A percentile compares a stretch with the other conserved stretches of the same genome.
Conservation (phyloP, 148 eudicot species). For the Spergularia marina region DNA sequence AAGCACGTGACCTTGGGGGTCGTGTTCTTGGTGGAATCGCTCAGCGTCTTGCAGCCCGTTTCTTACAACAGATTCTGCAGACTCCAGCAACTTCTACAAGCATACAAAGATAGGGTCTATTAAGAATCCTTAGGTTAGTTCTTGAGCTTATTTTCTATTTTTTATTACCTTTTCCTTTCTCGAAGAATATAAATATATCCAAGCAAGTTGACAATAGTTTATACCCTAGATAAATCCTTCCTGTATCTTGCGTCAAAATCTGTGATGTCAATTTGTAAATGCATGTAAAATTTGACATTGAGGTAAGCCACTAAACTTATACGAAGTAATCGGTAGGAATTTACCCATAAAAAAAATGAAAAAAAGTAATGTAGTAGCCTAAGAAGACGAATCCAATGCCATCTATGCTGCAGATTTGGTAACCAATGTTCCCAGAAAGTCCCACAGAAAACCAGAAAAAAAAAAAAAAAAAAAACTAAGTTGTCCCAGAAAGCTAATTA, state of each 20-base stretch:
- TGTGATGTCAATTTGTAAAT: not conserved
- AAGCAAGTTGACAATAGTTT: not conserved
- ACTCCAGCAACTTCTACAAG: slow-evolving; percentile 44
- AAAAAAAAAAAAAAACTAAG: too few species aligned
- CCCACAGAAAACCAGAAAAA: too few species aligned
- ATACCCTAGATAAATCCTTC: not conserved
- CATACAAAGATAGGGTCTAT: slow-evolving; percentile 18
- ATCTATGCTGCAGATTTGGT: too few species aligned
- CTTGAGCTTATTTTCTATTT: not conserved
- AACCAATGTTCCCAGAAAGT: too few species aligned
- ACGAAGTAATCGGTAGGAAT: too few species aligned
- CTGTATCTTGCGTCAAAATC: not conserved
- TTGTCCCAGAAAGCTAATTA: too few species aligned
- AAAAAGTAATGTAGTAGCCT: too few species aligned
- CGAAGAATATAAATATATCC: too few species aligned
- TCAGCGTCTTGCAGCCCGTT: slow-evolving; percentile 93
- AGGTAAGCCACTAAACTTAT: not conserved
- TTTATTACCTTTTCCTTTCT: not conserved
- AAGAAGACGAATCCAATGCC: too few species aligned
- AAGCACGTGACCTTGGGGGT: slow-evolving; percentile 81
- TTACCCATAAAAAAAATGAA: too few species aligned
- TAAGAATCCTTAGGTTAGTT: slow-evolving; percentile 9
- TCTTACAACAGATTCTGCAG: slow-evolving; percentile 84
- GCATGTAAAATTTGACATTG: not conserved
- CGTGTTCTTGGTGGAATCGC: slow-evolving; percentile 86